Percentiles rank a stretch among this genome's conserved stretches.
phyloP scores from a whole-genome alignment of 441 rosid genomes.

The Arabidopsis lyrata region DNA sequence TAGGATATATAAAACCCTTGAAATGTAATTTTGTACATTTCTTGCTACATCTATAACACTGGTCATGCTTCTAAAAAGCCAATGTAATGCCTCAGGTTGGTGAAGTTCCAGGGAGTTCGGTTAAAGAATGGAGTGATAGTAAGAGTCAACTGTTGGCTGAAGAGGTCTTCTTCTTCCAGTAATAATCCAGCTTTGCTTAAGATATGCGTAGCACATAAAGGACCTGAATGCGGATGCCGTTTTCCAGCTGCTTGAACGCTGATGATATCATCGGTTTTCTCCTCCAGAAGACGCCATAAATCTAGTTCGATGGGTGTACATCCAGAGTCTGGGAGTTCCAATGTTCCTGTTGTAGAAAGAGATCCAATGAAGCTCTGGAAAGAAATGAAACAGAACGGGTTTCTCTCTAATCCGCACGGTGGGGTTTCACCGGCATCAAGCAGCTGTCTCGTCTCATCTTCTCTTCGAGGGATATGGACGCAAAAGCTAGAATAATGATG shows the following conservation, averaged over 20 bases:
- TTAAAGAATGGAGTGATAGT: slow-evolving; percentile 31
- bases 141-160: slow-evolving; percentile 31
- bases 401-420: slow-evolving; percentile 59
- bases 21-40: slow-evolving; percentile 12
- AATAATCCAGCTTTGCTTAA: slow-evolving; percentile 38
- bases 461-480: slow-evolving; percentile 83
- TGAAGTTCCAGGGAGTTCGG: slow-evolving; percentile 16
- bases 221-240: slow-evolving; percentile 50
- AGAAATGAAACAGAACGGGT: slow-evolving; percentile 92
- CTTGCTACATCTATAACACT: slow-evolving; percentile 45
- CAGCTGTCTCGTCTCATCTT: slow-evolving; percentile 64
- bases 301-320: slow-evolving; percentile 48
- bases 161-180: slow-evolving; percentile 38
- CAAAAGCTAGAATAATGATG: slow-evolving; percentile 55
- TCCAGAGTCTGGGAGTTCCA: slow-evolving; percentile 81
- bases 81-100: slow-evolving; percentile 53
- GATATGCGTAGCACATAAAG: background rate
- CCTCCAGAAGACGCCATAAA: slow-evolving; percentile 43
- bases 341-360: slow-evolving; percentile 55
- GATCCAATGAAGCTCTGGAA: slow-evolving; percentile 81
- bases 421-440: slow-evolving; percentile 54
- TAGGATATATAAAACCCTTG: background rate
- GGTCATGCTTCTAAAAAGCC: slow-evolving; percentile 38
- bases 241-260: slow-evolving; percentile 54
- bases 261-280: slow-evolving; percentile 51